Evolutionary conservation across 306 rosid genomes (phyloP).

Genomic region (Trichosanthes truncata): DNA sequence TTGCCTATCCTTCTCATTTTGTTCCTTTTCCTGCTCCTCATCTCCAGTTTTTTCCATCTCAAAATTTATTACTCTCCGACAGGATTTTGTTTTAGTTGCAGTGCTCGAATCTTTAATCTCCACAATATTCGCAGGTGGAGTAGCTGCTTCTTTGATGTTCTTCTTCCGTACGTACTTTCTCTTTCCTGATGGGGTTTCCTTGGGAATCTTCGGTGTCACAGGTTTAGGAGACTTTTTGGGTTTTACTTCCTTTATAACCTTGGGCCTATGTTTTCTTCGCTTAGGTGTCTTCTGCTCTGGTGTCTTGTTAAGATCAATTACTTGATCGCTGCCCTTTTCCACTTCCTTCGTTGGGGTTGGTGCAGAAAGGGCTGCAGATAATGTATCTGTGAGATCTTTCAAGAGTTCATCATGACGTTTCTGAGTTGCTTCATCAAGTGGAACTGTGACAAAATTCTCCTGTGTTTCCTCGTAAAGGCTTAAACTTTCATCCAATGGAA

Average conservation of each 20-base stretch:
- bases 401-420: slow-evolving; percentile 35
- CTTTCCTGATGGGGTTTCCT: slow-evolving; percentile 41
- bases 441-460: slow-evolving; percentile 20
- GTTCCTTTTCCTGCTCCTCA: slow-evolving; percentile 24
- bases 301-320: slow-evolving; percentile 60
- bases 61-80: slow-evolving; percentile 54
- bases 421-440: slow-evolving; percentile 32
- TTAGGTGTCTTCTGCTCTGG: slow-evolving; percentile 57
- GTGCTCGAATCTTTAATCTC: slow-evolving; percentile 18
- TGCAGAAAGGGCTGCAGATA: slow-evolving; percentile 41
- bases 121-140: slow-evolving; percentile 27
- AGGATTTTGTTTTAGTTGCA: slow-evolving; percentile 30
- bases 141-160: slow-evolving; percentile 28
- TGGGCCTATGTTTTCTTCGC: slow-evolving; percentile 85
- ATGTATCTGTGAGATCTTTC: slow-evolving; percentile 51
- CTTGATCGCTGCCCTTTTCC: slow-evolving; percentile 27
- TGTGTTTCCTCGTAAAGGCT: slow-evolving; percentile 34
- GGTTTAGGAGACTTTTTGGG: slow-evolving; percentile 43
- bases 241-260: slow-evolving; percentile 65
- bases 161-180: slow-evolving; percentile 45
- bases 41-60: slow-evolving; percentile 34
- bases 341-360: slow-evolving; percentile 21
- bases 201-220: slow-evolving; percentile 26
- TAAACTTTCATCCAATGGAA: slow-evolving; percentile 30
- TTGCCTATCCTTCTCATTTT: slow-evolving; percentile 30